phyloP scores from a whole-genome alignment of 1,139 yeast species.

The Debaryomycetaceae sp. region DNA sequence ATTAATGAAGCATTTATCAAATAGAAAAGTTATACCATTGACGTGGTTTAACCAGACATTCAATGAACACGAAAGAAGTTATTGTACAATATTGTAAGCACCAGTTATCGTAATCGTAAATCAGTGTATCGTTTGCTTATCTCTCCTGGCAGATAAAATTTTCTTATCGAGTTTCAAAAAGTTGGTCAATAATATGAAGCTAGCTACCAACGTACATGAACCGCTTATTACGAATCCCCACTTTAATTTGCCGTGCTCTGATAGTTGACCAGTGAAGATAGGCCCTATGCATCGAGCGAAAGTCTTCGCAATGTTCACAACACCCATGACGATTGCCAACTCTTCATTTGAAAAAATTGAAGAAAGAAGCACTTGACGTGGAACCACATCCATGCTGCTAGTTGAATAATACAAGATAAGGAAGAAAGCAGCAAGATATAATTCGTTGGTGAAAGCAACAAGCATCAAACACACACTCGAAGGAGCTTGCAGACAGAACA shows the following conservation, averaged over 20 bases:
- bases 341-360: conserved; percentile 62
- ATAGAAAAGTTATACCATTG: neutral
- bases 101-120: too few relatives aligned
- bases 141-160: conserved; percentile 14
- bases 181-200: conserved; percentile 36
- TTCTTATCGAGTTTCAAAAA: conserved; percentile 40
- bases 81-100: too few relatives aligned
- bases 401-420: conserved; percentile 52
- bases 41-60: neutral
- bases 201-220: conserved; percentile 45
- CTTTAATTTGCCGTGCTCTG: conserved; percentile 48
- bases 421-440: conserved; percentile 45
- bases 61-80: too few relatives aligned
- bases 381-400: conserved; percentile 86
- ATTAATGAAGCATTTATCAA: neutral
- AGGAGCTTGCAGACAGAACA: conserved; percentile 74
- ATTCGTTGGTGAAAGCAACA: conserved; percentile 24
- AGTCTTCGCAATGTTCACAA: conserved; percentile 83
- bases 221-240: conserved; percentile 67
- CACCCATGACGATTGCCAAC: conserved; percentile 75
- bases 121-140: neutral
- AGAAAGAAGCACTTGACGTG: conserved; percentile 76
- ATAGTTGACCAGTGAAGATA: conserved; percentile 69
- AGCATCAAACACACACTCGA: conserved; percentile 58
- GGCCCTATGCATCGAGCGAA: conserved; percentile 84